phyloP scores from a whole-genome alignment of 202 grass and related monocot species.

The Panicum virgatum region DNA sequence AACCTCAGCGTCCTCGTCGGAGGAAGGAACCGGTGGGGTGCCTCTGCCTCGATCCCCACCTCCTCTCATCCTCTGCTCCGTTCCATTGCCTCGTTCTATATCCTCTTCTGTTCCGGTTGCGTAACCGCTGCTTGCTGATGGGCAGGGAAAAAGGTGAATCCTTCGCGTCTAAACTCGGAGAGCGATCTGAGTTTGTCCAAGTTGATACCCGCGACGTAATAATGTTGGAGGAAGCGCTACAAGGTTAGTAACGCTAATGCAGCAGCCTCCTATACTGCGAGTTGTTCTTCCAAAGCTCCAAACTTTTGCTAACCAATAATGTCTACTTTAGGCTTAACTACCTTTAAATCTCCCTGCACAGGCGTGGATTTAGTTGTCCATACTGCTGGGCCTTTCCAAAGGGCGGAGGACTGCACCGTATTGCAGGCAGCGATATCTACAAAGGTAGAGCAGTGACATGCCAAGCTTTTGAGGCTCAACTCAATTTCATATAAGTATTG shows the following conservation, averaged over 20 bases:
- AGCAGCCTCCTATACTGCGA: too few relatives aligned
- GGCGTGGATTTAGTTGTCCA: constrained; percentile 86
- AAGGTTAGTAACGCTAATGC: constrained; percentile 48
- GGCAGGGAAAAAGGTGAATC: constrained; percentile 76
- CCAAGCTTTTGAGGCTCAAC: background rate
- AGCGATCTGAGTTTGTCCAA: constrained; percentile 64
- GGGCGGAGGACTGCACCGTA: constrained; percentile 54
- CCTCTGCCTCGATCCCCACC: too few relatives aligned
- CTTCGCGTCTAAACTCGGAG: constrained; percentile 64
- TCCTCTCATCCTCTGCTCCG: too few relatives aligned
- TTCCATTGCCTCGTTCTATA: too few relatives aligned
- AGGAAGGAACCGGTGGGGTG: constrained; percentile 80
- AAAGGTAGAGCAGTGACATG: constrained; percentile 58
- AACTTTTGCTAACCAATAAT: too few relatives aligned
- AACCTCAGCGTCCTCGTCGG: constrained; percentile 61
- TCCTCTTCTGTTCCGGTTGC: too few relatives aligned
- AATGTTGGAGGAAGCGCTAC: constrained; percentile 62
- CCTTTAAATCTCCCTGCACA: constrained; percentile 25
- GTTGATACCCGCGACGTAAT: constrained; percentile 52
- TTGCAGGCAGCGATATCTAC: constrained; percentile 83
- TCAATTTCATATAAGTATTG: too few relatives aligned
- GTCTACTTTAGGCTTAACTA: too few relatives aligned
- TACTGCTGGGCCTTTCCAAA: constrained; percentile 88
- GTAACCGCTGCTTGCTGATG: too few relatives aligned
- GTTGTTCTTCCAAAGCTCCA: too few relatives aligned